Evolutionary conservation across 1,139 yeast species (phyloP).

Genomic region (Kluyveromyces sp.): DNA sequence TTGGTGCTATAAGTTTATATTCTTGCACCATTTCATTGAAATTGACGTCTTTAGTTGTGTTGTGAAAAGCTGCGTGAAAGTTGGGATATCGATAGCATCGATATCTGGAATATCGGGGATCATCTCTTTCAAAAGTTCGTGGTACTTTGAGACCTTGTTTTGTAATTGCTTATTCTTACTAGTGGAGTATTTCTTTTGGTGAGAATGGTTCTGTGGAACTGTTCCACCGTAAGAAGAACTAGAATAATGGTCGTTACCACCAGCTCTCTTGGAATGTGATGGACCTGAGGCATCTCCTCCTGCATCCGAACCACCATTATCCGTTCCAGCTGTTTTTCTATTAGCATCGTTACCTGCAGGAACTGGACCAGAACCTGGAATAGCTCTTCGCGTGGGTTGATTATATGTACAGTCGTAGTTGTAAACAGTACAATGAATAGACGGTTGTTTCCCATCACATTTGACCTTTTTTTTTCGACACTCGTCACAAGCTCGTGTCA

Average conservation of each 20-base stretch:
- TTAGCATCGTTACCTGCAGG: neutral
- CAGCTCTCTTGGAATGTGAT: neutral
- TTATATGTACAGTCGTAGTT: slow-evolving; percentile 70
- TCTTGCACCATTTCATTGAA: slow-evolving; percentile 22
- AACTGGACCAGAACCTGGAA: slow-evolving; percentile 26
- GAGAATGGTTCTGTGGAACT: neutral
- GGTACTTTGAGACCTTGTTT: slow-evolving; percentile 17
- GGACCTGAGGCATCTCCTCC: neutral
- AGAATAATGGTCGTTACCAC: neutral
- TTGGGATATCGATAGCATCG: slow-evolving; percentile 21
- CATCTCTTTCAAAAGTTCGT: slow-evolving; percentile 17
- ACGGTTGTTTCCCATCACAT: slow-evolving; percentile 90
- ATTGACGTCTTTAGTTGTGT: slow-evolving; percentile 10
- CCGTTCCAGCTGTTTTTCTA: neutral
- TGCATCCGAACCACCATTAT: neutral
- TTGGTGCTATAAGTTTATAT: slow-evolving; percentile 15
- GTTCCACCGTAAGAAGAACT: neutral
- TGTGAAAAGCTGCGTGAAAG: slow-evolving; percentile 23
- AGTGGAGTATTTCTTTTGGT: slow-evolving; percentile 1
- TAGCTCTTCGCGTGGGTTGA: slow-evolving; percentile 63
- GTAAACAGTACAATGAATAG: slow-evolving; percentile 89
- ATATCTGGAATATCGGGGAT: slow-evolving; percentile 25
- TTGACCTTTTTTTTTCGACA: slow-evolving; percentile 79
- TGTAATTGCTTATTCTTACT: slow-evolving; percentile 11
- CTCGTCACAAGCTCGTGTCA: slow-evolving; percentile 87